Evolutionary conservation across 345 rosid species (phyloP), one percentile per base, ranked within the genome.

Genomic region (Brassica nigra): DNA sequence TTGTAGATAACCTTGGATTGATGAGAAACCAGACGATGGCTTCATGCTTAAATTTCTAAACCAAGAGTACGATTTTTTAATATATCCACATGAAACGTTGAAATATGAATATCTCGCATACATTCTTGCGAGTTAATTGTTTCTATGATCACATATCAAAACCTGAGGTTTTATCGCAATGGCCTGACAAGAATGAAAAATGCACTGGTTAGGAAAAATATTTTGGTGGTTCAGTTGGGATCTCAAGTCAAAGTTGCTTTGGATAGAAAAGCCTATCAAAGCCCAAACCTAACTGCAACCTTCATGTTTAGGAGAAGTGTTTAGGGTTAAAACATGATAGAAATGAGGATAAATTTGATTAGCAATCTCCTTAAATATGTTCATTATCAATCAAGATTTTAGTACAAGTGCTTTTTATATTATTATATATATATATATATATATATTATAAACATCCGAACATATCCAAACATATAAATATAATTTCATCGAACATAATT

Each of bases 201-300:
- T 14, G 78, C 27, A 52, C 5, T 52, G 63, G 27, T 14, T 74
- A 65, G 33, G 59, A 74, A 28, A 9, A 18, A n/a, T 37, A 47
- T 1, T 14, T 47, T 47, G 55, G 15, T 14, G 55, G 15, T 44
- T 44, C 15, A 20, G 2, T 66, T 36, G 49, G 30, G 70, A 44
- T 67, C 71, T 18, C 20, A 12, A 68, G 29, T 27, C 12, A 68
- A 44, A 68, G 12, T 27, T 68, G 1, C 0, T 7, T 39, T 62
- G 54, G 55, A 70, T 8, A 52, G 15, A 70, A 29, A 69, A 49
- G 70, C 80, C 70, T 54, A 77, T 15, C 20, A 6, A 29, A 63
- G 58, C 76, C 81, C 81, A 70, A 62, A 49, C 28, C 9, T n/a
- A 69, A 16, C 70, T 1, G 4, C 55, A 20, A 20, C 37, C 37